These are phyloP conservation scores for Ascochyta pisi DNA, from an alignment of 2,329 filamentous ascomycete genomes.

Conservation along the genomic window DNA sequence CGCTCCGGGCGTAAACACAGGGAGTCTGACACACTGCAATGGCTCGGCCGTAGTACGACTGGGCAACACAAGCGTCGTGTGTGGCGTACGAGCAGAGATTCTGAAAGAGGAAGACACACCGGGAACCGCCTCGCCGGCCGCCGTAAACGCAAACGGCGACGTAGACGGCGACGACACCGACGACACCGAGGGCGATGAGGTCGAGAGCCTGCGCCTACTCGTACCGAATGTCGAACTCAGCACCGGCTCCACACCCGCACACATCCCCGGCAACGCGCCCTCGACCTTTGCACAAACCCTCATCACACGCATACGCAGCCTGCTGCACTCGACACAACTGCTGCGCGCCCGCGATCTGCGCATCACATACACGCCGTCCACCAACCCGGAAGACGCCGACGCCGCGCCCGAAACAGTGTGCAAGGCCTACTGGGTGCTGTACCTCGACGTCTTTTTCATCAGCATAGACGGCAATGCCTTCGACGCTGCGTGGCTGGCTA, in stretches of 20 bases:
- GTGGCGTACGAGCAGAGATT: slow-evolving; percentile 87
- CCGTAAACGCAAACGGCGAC: background rate
- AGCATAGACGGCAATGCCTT: slow-evolving; percentile 92
- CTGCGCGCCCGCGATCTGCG: slow-evolving; percentile 72
- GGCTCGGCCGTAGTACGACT: slow-evolving; percentile 87
- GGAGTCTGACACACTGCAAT: slow-evolving; percentile 85
- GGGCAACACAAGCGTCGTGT: slow-evolving; percentile 93
- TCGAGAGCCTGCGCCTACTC: slow-evolving; percentile 69
- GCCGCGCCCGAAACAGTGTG: slow-evolving; percentile 61
- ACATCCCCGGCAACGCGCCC: slow-evolving; percentile 84
- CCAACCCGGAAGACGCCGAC: slow-evolving; percentile 53
- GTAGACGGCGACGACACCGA: slow-evolving; percentile 27
- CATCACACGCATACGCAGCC: slow-evolving; percentile 77
- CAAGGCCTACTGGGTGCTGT: slow-evolving; percentile 93
- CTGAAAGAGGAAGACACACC: slow-evolving; percentile 77
- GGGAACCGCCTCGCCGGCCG: slow-evolving; percentile 57
- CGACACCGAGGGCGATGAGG: slow-evolving; percentile 36
- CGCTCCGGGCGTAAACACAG: slow-evolving; percentile 76
- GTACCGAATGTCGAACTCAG: slow-evolving; percentile 94
- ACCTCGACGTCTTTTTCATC: slow-evolving; percentile 94
- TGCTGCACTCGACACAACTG: slow-evolving; percentile 75
- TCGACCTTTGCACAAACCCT: slow-evolving; percentile 82
- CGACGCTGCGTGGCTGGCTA: slow-evolving; percentile 86
- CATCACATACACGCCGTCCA: slow-evolving; percentile 69
- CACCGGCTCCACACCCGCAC: slow-evolving; percentile 86